Conservation (phyloP, 2,329 filamentous ascomycete genomes). For the Penicillium thymicola region DNA sequence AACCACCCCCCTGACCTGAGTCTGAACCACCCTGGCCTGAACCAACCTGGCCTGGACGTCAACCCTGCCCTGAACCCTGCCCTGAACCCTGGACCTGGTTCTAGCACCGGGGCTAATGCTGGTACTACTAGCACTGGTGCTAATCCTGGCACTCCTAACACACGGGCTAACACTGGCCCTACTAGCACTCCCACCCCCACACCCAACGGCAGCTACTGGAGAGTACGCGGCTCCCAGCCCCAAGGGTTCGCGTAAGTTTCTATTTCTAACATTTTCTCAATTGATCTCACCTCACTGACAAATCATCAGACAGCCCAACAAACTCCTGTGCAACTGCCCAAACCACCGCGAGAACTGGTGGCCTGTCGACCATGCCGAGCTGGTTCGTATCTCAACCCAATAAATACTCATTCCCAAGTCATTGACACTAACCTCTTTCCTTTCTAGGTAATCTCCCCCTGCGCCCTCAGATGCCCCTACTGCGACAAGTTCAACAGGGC, state of each 20-base stretch:
- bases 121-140: not conserved
- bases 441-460: not conserved
- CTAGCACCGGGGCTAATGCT: not conserved
- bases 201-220: not conserved
- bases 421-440: not conserved
- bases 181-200: too few relatives aligned
- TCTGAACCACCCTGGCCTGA: too few relatives aligned
- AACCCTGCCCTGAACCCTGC: not conserved
- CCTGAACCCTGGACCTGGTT: not conserved
- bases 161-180: too few relatives aligned
- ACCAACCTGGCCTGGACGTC: too few relatives aligned
- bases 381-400: not conserved
- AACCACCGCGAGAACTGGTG: not conserved
- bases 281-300: not conserved
- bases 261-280: not conserved
- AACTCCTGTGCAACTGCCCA: not conserved
- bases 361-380: not conserved
- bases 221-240: not conserved
- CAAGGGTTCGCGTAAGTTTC: not conserved
- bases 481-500: not conserved
- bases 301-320: fast-evolving
- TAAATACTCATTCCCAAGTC: not conserved
- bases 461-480: not conserved
- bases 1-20: too few relatives aligned
- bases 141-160: not conserved